Evolutionary conservation across 2,329 filamentous ascomycete species (phyloP).

Genomic region (Penicillium sp.): DNA sequence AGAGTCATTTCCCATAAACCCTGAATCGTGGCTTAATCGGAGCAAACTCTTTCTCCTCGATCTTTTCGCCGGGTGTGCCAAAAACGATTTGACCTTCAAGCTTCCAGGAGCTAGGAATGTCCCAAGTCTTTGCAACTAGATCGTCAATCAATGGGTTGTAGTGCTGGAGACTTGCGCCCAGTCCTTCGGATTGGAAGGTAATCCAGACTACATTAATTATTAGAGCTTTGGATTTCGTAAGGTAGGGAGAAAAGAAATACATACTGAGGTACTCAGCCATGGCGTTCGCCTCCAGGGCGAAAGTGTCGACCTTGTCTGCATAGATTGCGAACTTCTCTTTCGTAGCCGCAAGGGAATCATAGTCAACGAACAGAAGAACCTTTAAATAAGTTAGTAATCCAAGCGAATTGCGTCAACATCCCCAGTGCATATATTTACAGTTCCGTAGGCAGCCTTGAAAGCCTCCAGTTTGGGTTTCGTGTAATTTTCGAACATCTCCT

Average conservation of each 20-base stretch:
- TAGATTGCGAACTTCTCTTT: constrained; percentile 2
- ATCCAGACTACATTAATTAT: not conserved
- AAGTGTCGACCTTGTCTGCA: constrained; percentile 4
- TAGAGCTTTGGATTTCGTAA: not conserved
- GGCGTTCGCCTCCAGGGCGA: constrained; percentile 2
- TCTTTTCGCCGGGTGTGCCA: not conserved
- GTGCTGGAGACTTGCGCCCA: constrained; percentile 1
- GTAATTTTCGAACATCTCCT: constrained; percentile 3
- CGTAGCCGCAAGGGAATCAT: not conserved
- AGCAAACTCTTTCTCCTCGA: constrained; percentile 1
- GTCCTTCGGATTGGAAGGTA: not conserved
- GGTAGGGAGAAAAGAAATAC: not conserved
- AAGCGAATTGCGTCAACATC: not conserved
- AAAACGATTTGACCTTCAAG: constrained; percentile 2
- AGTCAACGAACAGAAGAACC: constrained; percentile 1
- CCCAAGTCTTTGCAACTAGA: constrained; percentile 3
- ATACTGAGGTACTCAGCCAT: constrained; percentile 1
- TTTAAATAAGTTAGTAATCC: not conserved
- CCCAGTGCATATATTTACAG: not conserved
- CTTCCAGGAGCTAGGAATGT: constrained; percentile 3
- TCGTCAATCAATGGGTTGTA: constrained; percentile 4
- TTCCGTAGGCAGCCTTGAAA: constrained; percentile 2
- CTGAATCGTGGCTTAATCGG: not conserved
- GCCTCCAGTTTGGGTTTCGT: constrained; percentile 1
- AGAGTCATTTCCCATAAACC: constrained; percentile 1